phyloP scores from a whole-genome alignment of 2,329 filamentous ascomycete species.

The Exophiala xenobiotica region DNA sequence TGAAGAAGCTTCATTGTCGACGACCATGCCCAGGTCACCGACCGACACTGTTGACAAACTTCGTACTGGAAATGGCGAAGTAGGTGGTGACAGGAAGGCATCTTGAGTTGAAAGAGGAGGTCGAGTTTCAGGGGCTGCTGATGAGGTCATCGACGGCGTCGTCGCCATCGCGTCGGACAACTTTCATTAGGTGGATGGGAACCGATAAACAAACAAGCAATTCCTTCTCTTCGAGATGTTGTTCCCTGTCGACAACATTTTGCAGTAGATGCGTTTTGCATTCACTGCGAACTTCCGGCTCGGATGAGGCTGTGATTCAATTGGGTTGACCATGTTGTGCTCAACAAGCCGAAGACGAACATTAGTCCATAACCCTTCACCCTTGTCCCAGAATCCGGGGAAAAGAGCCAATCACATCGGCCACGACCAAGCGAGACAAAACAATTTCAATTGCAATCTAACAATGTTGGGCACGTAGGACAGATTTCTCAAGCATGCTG shows the following conservation, averaged over 20 bases:
- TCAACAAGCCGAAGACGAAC: not conserved
- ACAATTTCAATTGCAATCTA: not conserved
- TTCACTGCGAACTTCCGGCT: too few relatives aligned
- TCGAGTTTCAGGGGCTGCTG: not conserved
- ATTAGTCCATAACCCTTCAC: not conserved
- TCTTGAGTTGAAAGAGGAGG: not conserved
- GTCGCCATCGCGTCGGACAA: too few relatives aligned
- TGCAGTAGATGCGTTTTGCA: too few relatives aligned
- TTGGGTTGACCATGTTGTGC: too few relatives aligned
- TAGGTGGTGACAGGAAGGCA: slow-evolving; percentile 6
- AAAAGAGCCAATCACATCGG: slow-evolving; percentile 7
- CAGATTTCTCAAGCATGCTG: too few relatives aligned
- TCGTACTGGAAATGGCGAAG: slow-evolving; percentile 13
- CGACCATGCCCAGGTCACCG: slow-evolving; percentile 24
- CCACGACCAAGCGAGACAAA: slow-evolving; percentile 4
- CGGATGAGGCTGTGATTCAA: too few relatives aligned
- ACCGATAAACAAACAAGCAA: too few relatives aligned
- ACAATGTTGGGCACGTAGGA: not conserved
- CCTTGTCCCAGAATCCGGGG: not conserved
- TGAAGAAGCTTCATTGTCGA: slow-evolving; percentile 10
- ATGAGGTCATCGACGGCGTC: slow-evolving; percentile 10
- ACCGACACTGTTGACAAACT: slow-evolving; percentile 14
- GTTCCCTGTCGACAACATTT: too few relatives aligned
- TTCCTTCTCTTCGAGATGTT: too few relatives aligned
- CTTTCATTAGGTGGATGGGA: too few relatives aligned